phyloP scores from a whole-genome alignment of 257 asterid species.

The Asclepias syriaca region DNA sequence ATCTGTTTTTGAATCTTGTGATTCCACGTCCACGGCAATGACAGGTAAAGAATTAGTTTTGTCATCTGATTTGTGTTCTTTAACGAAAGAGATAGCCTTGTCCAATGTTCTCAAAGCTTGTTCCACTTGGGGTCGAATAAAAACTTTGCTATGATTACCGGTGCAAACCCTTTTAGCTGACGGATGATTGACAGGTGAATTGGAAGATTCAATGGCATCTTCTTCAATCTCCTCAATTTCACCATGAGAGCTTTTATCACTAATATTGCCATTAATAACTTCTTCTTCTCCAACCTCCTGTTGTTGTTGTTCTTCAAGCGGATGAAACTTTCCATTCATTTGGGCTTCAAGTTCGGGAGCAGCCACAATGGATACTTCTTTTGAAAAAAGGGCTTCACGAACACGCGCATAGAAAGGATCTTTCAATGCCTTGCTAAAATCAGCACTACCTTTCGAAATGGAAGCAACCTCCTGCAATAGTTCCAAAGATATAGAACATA shows the following conservation, averaged over 20 bases:
- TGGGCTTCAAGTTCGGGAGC: slow-evolving; percentile 21
- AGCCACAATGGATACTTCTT: slow-evolving; percentile 10
- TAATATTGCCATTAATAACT: slow-evolving; percentile 4
- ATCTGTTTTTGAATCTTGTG: slow-evolving; percentile 17
- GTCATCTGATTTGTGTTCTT: slow-evolving; percentile 29
- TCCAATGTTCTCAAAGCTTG: slow-evolving; percentile 58
- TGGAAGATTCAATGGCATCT: slow-evolving; percentile 12
- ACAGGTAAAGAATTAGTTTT: slow-evolving; percentile 12
- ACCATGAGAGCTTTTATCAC: slow-evolving; percentile 12
- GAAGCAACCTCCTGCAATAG: slow-evolving; percentile 69
- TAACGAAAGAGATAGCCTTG: slow-evolving; percentile 46
- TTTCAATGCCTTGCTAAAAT: slow-evolving; percentile 48
- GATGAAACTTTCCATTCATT: slow-evolving; percentile 10
- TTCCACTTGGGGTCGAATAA: slow-evolving; percentile 34
- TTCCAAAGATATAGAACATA: slow-evolving; percentile 9
- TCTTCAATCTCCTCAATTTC: slow-evolving; percentile 56
- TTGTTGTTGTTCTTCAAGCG: slow-evolving; percentile 26
- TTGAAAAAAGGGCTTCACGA: slow-evolving; percentile 49
- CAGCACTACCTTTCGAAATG: slow-evolving; percentile 49
- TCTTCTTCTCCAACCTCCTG: background rate
- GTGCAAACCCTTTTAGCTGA: slow-evolving; percentile 18
- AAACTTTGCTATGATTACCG: slow-evolving; percentile 13
- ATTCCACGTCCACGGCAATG: slow-evolving; percentile 14
- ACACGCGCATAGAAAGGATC: slow-evolving; percentile 50
- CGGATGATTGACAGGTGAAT: slow-evolving; percentile 23